A percentile compares a stretch with the other conserved stretches of the same genome.
Conservation (phyloP, 2,329 filamentous ascomycete species). For the Colletotrichum sp. region DNA sequence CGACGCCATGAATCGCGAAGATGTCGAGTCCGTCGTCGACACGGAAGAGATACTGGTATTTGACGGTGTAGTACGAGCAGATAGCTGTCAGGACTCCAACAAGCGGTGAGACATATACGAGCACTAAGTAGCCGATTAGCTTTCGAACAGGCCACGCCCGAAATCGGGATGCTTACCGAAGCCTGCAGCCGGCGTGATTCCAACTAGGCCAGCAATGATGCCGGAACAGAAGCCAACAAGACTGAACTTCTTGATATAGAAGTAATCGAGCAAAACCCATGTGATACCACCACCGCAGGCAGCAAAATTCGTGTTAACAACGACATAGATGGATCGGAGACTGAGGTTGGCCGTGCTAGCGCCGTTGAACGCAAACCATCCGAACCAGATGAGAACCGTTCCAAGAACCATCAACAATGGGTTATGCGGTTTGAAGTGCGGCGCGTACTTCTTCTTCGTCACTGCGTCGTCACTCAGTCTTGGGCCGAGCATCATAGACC, state of each 20-base stretch:
- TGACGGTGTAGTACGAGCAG: slow-evolving; percentile 50
- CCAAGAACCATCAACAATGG: slow-evolving; percentile 68
- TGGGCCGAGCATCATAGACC: slow-evolving; percentile 67
- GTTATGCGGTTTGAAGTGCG: slow-evolving; percentile 61
- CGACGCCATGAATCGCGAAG: slow-evolving; percentile 64
- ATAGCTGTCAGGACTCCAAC: slow-evolving; percentile 57
- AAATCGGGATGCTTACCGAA: slow-evolving; percentile 32
- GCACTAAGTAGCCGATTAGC: slow-evolving; percentile 29
- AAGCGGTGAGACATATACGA: slow-evolving; percentile 54
- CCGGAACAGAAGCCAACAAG: slow-evolving; percentile 81
- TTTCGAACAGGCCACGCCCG: not conserved
- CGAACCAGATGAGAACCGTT: slow-evolving; percentile 70
- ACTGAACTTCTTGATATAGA: slow-evolving; percentile 51
- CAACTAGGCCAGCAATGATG: slow-evolving; percentile 84
- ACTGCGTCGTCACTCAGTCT: slow-evolving; percentile 52
- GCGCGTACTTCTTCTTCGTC: slow-evolving; percentile 39
- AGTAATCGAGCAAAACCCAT: slow-evolving; percentile 59
- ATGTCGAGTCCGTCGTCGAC: slow-evolving; percentile 66
- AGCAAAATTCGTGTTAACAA: slow-evolving; percentile 64
- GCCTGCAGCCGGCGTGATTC: slow-evolving; percentile 84
- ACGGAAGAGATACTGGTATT: slow-evolving; percentile 54
- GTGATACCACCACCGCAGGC: slow-evolving; percentile 58
- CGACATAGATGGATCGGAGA: slow-evolving; percentile 57
- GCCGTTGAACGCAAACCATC: slow-evolving; percentile 60
- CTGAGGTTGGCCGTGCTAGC: slow-evolving; percentile 55